phyloP scores from a whole-genome alignment of 2,329 filamentous ascomycete species.

The Colletotrichum tofieldiae region DNA sequence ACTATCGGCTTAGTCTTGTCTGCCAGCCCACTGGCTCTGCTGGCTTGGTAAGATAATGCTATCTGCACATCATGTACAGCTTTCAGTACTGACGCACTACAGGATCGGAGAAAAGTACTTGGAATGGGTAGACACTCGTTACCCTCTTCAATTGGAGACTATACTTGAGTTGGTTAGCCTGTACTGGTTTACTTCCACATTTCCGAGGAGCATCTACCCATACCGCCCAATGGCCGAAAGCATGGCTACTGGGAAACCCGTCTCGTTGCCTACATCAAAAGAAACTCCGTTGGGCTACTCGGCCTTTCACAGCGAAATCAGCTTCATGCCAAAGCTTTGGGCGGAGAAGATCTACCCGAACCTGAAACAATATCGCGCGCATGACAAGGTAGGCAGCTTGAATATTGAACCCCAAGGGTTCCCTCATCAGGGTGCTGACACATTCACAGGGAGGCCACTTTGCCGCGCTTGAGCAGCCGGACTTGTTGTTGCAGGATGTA shows the following conservation, averaged over 20 bases:
- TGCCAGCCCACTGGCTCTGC: slow-evolving; percentile 68
- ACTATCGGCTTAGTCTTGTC: slow-evolving; percentile 71
- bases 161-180: slow-evolving; percentile 67
- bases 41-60: slow-evolving; percentile 61
- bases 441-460: slow-evolving; percentile 21
- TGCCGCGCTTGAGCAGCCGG: slow-evolving; percentile 41
- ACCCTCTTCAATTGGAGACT: slow-evolving; percentile 55
- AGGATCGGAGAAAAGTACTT: slow-evolving; percentile 72
- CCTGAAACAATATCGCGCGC: slow-evolving; percentile 32
- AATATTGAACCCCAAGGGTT: rapidly evolving
- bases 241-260: neutral
- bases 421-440: neutral
- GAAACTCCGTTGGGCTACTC: slow-evolving; percentile 64
- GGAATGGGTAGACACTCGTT: slow-evolving; percentile 64
- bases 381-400: slow-evolving; percentile 18
- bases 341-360: slow-evolving; percentile 46
- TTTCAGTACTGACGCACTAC: rapidly evolving
- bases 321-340: slow-evolving; percentile 55
- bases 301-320: slow-evolving; percentile 60
- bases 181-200: slow-evolving; percentile 70
- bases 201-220: slow-evolving; percentile 64
- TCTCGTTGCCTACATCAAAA: slow-evolving; percentile 49
- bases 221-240: slow-evolving; percentile 54
- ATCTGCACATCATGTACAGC: neutral
- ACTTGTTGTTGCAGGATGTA: slow-evolving; percentile 23